A percentile compares a stretch with the other conserved stretches of the same genome.
These are phyloP conservation scores for Teratosphaeria zuluensis DNA, from an alignment of 2,329 filamentous ascomycete genomes.

Conservation along the genomic window DNA sequence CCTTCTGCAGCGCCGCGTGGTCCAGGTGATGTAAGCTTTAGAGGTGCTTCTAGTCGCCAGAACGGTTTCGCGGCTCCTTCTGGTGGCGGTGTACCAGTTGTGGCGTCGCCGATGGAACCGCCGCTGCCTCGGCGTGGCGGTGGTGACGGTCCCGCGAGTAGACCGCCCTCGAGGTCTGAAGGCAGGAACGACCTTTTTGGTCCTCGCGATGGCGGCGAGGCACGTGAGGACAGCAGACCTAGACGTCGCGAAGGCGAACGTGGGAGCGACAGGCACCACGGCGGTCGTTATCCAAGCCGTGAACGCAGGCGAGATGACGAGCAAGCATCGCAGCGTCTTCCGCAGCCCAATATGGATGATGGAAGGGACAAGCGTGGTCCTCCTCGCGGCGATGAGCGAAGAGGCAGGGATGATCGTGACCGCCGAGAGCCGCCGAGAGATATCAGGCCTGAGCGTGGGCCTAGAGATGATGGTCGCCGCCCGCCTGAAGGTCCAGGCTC, in stretches of 20 bases:
- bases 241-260: slow-evolving; percentile 19
- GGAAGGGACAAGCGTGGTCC: slow-evolving; percentile 13
- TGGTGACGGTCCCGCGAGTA: slow-evolving; percentile 6
- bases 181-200: slow-evolving; percentile 14
- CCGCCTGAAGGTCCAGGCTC: slow-evolving; percentile 1
- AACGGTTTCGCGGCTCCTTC: slow-evolving; percentile 10
- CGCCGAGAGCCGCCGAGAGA: slow-evolving; percentile 8
- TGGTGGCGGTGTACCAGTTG: slow-evolving; percentile 1
- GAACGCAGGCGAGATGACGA: slow-evolving; percentile 16
- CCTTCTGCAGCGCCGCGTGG: slow-evolving; percentile 2
- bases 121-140: slow-evolving; percentile 2
- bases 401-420: slow-evolving; percentile 12
- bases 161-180: slow-evolving; percentile 6
- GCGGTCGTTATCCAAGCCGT: slow-evolving; percentile 19
- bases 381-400: slow-evolving; percentile 17
- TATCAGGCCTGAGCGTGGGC: slow-evolving; percentile 8
- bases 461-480: slow-evolving; percentile 3
- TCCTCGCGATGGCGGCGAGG: slow-evolving; percentile 8
- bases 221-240: slow-evolving; percentile 1
- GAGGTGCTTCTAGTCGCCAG: slow-evolving; percentile 22
- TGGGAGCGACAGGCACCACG: slow-evolving; percentile 6
- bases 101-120: slow-evolving; percentile 16
- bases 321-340: slow-evolving; percentile 8
- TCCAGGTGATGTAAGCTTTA: slow-evolving; percentile 20
- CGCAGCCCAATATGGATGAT: slow-evolving; percentile 14